A percentile compares a stretch with the other conserved stretches of the same genome.
Conservation (phyloP, 2,329 filamentous ascomycete species). For the Arthrobotrys megalospora region DNA sequence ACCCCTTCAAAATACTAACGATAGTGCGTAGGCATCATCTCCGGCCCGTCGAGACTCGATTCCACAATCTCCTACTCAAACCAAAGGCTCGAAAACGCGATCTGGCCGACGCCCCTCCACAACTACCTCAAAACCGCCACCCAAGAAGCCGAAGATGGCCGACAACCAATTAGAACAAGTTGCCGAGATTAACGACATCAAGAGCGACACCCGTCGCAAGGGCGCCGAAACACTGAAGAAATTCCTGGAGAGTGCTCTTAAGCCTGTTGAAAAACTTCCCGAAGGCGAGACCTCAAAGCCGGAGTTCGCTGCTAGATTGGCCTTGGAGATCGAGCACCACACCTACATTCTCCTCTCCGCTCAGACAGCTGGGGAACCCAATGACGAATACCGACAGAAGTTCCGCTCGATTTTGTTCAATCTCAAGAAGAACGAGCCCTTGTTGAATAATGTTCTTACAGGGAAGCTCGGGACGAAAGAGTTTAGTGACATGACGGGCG, state of each 20-base stretch:
- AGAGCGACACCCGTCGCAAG: constrained; percentile 49
- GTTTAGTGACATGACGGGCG: constrained; percentile 87
- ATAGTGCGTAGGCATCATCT: constrained; percentile 39
- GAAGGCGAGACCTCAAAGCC: constrained; percentile 49
- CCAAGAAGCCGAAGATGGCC: constrained; percentile 57
- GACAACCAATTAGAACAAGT: constrained; percentile 57
- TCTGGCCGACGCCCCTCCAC: constrained; percentile 40
- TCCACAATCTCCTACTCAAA: constrained; percentile 48
- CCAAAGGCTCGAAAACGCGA: constrained; percentile 44
- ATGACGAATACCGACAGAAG: constrained; percentile 74
- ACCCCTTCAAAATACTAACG: constrained; percentile 14
- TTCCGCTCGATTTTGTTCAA: constrained; percentile 86
- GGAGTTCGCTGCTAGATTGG: constrained; percentile 70
- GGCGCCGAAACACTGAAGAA: constrained; percentile 52
- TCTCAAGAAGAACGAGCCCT: constrained; percentile 86
- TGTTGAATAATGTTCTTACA: constrained; percentile 82
- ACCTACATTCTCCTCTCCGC: constrained; percentile 72
- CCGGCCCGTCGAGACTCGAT: constrained; percentile 47
- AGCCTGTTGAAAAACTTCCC: constrained; percentile 49
- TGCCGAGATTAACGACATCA: constrained; percentile 30
- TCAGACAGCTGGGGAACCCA: constrained; percentile 71
- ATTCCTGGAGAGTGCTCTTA: constrained; percentile 47
- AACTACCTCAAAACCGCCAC: constrained; percentile 41
- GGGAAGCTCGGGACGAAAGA: constrained; percentile 80
- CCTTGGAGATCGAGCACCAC: constrained; percentile 83